Base-by-base conservation (phyloP, 768 basidiomycete species). In the Boletales sp. region DNA sequence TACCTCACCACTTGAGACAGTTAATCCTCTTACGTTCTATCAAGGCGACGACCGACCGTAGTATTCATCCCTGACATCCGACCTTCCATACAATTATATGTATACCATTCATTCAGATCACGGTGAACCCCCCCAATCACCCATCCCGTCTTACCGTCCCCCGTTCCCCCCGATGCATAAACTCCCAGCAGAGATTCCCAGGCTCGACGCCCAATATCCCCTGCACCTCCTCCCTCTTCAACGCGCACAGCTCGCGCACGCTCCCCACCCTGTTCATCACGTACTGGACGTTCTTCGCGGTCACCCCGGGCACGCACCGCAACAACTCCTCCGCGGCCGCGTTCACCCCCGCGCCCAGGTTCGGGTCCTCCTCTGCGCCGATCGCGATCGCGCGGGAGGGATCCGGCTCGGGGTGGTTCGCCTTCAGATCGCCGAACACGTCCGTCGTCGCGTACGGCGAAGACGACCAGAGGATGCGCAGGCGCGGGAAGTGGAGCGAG, bases 391-490 rank as follows among this genome's bases (percentile, higher is more conserved):
- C 94, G 37, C 79, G 79, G 13, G 72, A 61, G 9, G 84, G 79
- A 53, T 95, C 87, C 0, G 97, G 97, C 64, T 99, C 92, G 0
- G 80, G 69, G 40, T 81, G 79, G 58, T 86, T 84, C 30, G 70
- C 53, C 62, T 99, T 99, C 31, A 99, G 83, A 62, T 97, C 97
- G 41, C 80, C 82, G 74, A 98, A 94, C 48, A 98, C 93, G 50
- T 93, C 87, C 0, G 91, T 79, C 0, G 92, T 94, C 17, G 89
- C 87, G 61, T 93, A 90, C 0, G 97, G 91, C 1, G 94, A 97
- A 2, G 94, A 94, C 0, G 94, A 94, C 97, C 97, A 98, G 64
- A 99, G 90, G 62, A 97, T 89, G 39, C 92, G 84, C 3, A 99
- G 72, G 13, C 90, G 86, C 0, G 94, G 97, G 65, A 98, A 98